Conservation (phyloP, 805 yeast genomes). For the Metschnikowia orientalis region DNA sequence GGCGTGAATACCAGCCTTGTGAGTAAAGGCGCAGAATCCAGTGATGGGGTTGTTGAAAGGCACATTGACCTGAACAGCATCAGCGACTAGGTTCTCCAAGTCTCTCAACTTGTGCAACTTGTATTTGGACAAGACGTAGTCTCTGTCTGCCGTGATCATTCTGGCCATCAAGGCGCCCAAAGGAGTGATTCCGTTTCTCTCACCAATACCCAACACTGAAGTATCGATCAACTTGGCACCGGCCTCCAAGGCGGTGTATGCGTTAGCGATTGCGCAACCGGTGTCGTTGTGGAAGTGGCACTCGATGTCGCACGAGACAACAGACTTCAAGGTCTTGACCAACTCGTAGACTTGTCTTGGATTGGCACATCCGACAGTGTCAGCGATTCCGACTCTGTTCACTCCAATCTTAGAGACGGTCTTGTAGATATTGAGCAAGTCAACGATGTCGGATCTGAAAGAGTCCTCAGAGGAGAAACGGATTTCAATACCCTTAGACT, state of each 20-base stretch:
- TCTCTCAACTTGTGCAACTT: constrained; percentile 54
- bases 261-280: constrained; percentile 61
- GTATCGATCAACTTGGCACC: constrained; percentile 59
- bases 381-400: constrained; percentile 60
- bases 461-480: constrained; percentile 59
- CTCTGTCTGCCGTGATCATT: constrained; percentile 60
- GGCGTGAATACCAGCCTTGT: constrained; percentile 62
- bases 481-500: constrained; percentile 56
- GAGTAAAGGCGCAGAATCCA: constrained; percentile 62
- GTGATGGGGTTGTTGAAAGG: constrained; percentile 63
- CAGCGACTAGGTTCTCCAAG: constrained; percentile 55
- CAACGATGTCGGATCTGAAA: constrained; percentile 57
- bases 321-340: constrained; percentile 53
- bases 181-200: constrained; percentile 60
- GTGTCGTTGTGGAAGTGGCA: constrained; percentile 62
- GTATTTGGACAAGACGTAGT: constrained; percentile 54
- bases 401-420: constrained; percentile 62
- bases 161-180: constrained; percentile 60
- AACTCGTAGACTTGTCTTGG: constrained; percentile 61
- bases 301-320: constrained; percentile 56
- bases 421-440: constrained; percentile 53
- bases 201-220: constrained; percentile 59
- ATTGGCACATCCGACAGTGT: constrained; percentile 61
- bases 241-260: constrained; percentile 59
- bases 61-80: constrained; percentile 53